Percentiles rank a stretch among this genome's conserved stretches.
Evolutionary conservation across 83 land plant genomes (phyloP).

Genomic region (Picea mariana): DNA sequence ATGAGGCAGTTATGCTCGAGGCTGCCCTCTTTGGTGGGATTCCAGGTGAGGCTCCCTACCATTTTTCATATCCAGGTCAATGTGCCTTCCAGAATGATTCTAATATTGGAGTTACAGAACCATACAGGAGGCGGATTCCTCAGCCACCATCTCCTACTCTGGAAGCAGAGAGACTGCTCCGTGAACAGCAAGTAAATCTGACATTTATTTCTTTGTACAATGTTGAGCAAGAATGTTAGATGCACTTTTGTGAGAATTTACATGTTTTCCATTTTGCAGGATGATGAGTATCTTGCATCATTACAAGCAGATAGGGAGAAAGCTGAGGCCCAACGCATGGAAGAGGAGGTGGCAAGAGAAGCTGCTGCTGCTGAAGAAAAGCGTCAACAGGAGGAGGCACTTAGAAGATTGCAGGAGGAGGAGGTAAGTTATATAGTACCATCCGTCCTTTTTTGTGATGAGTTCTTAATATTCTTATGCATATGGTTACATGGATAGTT

Average conservation of each 20-base stretch:
- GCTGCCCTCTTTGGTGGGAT: constrained; percentile 91
- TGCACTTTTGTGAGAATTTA: constrained; percentile 5
- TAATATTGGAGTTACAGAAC: constrained; percentile 18
- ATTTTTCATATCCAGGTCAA: constrained; percentile 41
- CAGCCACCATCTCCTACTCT: constrained; percentile 86
- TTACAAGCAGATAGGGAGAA: constrained; percentile 90
- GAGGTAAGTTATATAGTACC: constrained; percentile 42
- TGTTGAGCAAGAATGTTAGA: neutral
- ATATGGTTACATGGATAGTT: neutral
- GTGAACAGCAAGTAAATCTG: constrained; percentile 84
- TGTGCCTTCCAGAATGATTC: constrained; percentile 19
- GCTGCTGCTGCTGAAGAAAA: constrained; percentile 61
- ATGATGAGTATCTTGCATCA: constrained; percentile 88
- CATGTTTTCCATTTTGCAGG: constrained; percentile 38
- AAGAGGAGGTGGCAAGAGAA: constrained; percentile 55
- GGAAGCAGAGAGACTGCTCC: constrained; percentile 73
- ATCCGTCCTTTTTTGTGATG: neutral
- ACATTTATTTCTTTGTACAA: neutral
- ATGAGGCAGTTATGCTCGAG: constrained; percentile 98
- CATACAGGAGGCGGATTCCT: constrained; percentile 32
- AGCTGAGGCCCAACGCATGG: constrained; percentile 53
- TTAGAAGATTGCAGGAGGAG: constrained; percentile 53
- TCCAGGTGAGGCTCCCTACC: constrained; percentile 53
- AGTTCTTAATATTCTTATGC: neutral
- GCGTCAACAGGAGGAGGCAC: constrained; percentile 57